Evolutionary conservation across 306 rosid species (phyloP), one percentile per base, ranked within the genome.

Genomic region (Urtica urens): DNA sequence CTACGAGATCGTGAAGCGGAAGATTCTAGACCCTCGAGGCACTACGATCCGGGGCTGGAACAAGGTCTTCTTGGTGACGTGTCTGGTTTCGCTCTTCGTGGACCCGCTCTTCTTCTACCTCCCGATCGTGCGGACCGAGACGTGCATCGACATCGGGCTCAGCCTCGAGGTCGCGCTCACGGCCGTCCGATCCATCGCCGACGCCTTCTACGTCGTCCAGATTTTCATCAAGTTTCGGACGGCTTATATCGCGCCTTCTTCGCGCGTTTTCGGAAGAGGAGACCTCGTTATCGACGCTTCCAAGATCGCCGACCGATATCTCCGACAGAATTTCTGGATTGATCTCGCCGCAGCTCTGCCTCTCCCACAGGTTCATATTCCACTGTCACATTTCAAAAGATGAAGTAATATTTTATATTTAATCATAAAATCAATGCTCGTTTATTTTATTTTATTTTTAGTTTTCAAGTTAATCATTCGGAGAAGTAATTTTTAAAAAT

Each of bases 181-280:
- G 16, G 53, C 57, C 17, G 21, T 76, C 52, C 59, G 82, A 67
- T 51, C 82, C 9, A 18, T 67, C 26, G 69, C 70, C 2, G 78
- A 76, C 45, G 51, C 44, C 23, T 76, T 76, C 56, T 76, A 76
- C 70, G 22, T 66, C 13, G 38, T 71, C 58, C 82, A 76, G 12
- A 76, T 76, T 40, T 59, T 47, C 17, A 52, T 67, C 44, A 59
- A 62, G 26, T 71, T 76, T 18, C 78, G 64, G 18, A 76, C 73
- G 31, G 82, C 82, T 20, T 76, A 59, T 41, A 58, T 76, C 13
- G 82, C 82, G 9, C 82, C 78, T 10, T 76, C 78, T 16, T 76
- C 82, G 41, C 75, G 75, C 46, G 82, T 76, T 31, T 67, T 76
- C 42, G 82, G 82, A 48, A 60, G 82, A 67, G 78, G 82, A 63